These are phyloP conservation scores for Myxozyma mucilagina DNA, from an alignment of 805 yeast genomes.

Conservation along the genomic window DNA sequence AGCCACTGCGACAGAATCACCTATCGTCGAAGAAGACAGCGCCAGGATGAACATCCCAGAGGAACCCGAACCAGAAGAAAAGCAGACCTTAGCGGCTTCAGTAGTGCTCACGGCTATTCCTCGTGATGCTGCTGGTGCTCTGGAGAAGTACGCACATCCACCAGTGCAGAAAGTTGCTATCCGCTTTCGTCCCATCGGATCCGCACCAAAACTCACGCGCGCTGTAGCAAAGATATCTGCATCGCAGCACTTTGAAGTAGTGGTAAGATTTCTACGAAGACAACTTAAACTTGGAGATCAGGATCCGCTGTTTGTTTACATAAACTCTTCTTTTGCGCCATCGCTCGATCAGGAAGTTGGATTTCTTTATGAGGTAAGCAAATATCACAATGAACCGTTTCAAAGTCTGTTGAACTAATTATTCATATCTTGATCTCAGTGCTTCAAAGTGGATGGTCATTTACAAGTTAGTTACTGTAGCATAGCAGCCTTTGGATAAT, in stretches of 20 bases:
- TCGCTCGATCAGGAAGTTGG: constrained; percentile 43
- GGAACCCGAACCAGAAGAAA: constrained; percentile 36
- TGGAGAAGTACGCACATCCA: constrained; percentile 35
- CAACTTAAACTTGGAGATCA: constrained; percentile 38
- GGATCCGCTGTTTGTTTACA: constrained; percentile 44
- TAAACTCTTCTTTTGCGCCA: constrained; percentile 46
- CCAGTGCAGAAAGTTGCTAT: constrained; percentile 43
- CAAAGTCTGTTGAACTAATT: not conserved
- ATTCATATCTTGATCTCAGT: constrained; percentile 1
- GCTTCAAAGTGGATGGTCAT: constrained; percentile 36
- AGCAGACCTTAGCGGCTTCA: constrained; percentile 39
- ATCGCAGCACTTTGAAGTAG: constrained; percentile 49
- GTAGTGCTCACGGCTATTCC: constrained; percentile 39
- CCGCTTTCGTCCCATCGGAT: constrained; percentile 56
- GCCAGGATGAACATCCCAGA: constrained; percentile 35
- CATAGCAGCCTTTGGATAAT: constrained; percentile 42
- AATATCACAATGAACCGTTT: not conserved
- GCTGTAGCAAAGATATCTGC: constrained; percentile 48
- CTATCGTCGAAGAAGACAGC: not conserved
- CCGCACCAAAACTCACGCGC: constrained; percentile 52
- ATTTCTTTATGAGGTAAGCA: constrained; percentile 34
- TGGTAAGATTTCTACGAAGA: constrained; percentile 48
- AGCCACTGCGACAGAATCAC: not conserved
- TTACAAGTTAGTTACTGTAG: constrained; percentile 40
- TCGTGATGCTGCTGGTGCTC: constrained; percentile 36